These are phyloP conservation scores for Aspergillus indologenus DNA, from an alignment of 495 filamentous ascomycete species.

Conservation along the genomic window DNA sequence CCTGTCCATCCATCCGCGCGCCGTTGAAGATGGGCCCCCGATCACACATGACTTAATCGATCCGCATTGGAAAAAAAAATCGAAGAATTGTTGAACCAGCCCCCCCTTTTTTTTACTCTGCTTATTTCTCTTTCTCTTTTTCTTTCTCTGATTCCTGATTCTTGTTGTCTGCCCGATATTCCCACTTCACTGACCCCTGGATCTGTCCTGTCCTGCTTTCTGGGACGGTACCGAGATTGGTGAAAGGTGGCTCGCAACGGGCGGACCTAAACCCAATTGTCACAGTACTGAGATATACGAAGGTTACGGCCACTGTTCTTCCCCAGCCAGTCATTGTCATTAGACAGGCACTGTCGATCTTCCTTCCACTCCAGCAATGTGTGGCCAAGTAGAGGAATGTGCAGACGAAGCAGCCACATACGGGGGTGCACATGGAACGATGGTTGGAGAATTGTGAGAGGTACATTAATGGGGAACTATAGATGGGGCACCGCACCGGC, in stretches of 20 bases:
- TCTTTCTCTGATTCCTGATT: too few relatives aligned
- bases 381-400: not conserved
- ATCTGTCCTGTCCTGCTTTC: slow-evolving; percentile 9
- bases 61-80: not conserved
- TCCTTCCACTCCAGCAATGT: not conserved
- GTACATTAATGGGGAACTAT: not conserved
- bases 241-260: slow-evolving; percentile 4
- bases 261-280: not conserved
- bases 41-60: not conserved
- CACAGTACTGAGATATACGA: not conserved
- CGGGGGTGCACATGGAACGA: not conserved
- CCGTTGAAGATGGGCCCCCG: not conserved
- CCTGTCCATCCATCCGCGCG: not conserved
- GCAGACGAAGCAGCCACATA: not conserved
- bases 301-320: not conserved
- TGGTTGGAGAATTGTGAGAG: slow-evolving; percentile 3
- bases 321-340: not conserved
- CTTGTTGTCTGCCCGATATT: not conserved
- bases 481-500: not conserved
- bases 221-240: slow-evolving; percentile 8
- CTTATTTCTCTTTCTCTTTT: slow-evolving; percentile 9
- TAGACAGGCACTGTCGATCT: not conserved
- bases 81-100: not conserved
- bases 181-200: slow-evolving; percentile 10
- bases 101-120: not conserved